Evolutionary conservation across 306 rosid species (phyloP), one percentile per base, ranked within the genome.

Genomic region (Inga oerstediana): DNA sequence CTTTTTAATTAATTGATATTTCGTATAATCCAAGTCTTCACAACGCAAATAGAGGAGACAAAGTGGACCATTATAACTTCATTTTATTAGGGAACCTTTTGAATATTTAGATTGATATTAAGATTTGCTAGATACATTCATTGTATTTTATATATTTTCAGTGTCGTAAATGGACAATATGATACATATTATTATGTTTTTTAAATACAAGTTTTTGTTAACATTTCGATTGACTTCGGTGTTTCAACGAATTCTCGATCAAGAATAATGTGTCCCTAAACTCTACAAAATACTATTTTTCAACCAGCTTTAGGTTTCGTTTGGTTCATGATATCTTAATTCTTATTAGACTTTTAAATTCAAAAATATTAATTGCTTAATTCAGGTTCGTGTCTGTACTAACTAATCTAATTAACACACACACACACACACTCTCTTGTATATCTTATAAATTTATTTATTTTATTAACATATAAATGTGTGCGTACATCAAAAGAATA

Each of bases 1-100:
- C 49, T 62, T 59, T n/a, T 62, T 62, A 62, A 16, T 37, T 17
- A 10, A 69, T 44, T 37, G 27, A 70, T 51, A 70, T 70, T 41
- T 37, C 22, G 12, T 37, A 19, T 30, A 62, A 43, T 37, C 32
- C 58, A 46, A 71, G 44, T 44, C 20, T 76, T 64, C 35, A 41
- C 24, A 13, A 32, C 15, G n/a, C 20, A 72, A 72, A 45, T 32
- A 19, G 59, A 32, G 20, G 5, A 37, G 5, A 39, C 19, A 39
- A 13, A 65, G 74, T 69, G 49, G 74, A 69, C 74, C 49, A 69
- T 69, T 71, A 12, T 68, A 43, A 44, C 75, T 71, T n/a, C 1
- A 10, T 44, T 43, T 43, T n/a, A 69, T 69, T 39, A 10, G 24
- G 16, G 41, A 35, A 67, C 11, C 14, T 39, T 69, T 69, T 39